Conservation (phyloP, 768 basidiomycete species). For the Chlorophyllum brunneum region DNA sequence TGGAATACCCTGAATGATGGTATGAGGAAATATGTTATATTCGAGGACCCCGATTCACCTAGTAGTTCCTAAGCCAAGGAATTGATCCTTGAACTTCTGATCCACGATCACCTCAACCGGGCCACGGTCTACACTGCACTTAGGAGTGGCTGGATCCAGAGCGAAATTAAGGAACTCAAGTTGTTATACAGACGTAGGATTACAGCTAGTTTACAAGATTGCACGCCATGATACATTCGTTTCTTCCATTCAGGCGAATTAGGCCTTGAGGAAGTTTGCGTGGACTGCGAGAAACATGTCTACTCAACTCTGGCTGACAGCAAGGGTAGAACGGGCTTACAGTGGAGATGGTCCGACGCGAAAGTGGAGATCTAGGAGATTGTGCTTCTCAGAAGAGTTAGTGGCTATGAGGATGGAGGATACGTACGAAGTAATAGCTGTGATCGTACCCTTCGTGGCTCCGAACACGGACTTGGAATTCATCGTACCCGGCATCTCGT, state of each 20-base stretch:
- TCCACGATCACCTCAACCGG: slow-evolving; percentile 52
- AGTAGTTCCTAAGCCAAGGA: slow-evolving; percentile 40
- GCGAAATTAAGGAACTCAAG: slow-evolving; percentile 58
- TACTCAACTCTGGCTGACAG: slow-evolving; percentile 13
- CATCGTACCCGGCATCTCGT: slow-evolving; percentile 65
- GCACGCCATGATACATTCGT: background rate
- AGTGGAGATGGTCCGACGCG: slow-evolving; percentile 84
- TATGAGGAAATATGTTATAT: slow-evolving; percentile 25
- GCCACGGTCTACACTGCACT: slow-evolving; percentile 64
- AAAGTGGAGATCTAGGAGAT: slow-evolving; percentile 80
- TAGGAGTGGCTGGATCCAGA: slow-evolving; percentile 60
- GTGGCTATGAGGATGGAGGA: background rate
- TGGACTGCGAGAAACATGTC: slow-evolving; percentile 54
- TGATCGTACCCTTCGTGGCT: slow-evolving; percentile 85
- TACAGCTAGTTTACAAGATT: slow-evolving; percentile 13
- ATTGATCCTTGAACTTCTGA: slow-evolving; percentile 58
- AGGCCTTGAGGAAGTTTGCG: slow-evolving; percentile 82
- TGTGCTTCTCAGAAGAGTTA: background rate
- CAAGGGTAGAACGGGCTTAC: slow-evolving; percentile 39
- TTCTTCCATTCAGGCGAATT: slow-evolving; percentile 7
- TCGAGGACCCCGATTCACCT: background rate
- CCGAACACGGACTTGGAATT: slow-evolving; percentile 73
- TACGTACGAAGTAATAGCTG: slow-evolving; percentile 77
- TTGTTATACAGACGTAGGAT: slow-evolving; percentile 58
- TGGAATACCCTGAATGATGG: slow-evolving; percentile 63